phyloP scores from a whole-genome alignment of 1,284 basidiomycete genomes.

The Cryptococcus maquisensis region DNA sequence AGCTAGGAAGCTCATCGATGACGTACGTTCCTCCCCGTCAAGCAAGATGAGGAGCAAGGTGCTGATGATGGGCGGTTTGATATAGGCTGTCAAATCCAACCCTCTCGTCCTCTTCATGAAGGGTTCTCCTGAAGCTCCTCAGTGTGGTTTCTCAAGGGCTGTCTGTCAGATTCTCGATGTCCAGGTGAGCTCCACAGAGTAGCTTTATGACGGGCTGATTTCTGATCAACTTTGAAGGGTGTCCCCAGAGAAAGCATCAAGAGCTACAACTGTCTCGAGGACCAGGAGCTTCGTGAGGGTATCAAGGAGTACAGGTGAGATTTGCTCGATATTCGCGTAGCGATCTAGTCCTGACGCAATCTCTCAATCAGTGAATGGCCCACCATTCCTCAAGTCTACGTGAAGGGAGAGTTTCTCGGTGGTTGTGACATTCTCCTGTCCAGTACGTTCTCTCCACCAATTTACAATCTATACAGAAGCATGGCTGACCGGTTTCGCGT shows the following conservation, averaged over 20 bases:
- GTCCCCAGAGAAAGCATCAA: constrained; percentile 74
- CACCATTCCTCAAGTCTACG: constrained; percentile 92
- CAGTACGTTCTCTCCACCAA: constrained; percentile 59
- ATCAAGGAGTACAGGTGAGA: constrained; percentile 96
- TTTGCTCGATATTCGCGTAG: neutral
- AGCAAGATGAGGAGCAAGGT: neutral
- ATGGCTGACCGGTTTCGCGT: neutral
- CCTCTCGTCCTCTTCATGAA: constrained; percentile 95
- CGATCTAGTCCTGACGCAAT: constrained; percentile 10
- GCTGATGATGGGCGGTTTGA: neutral
- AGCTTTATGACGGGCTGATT: neutral
- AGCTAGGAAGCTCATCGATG: constrained; percentile 52
- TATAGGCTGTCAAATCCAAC: constrained; percentile 60
- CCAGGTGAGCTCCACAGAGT: constrained; percentile 51
- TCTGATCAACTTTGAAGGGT: constrained; percentile 53
- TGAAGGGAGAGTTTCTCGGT: constrained; percentile 92
- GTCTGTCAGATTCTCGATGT: constrained; percentile 86
- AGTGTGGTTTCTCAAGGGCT: constrained; percentile 88
- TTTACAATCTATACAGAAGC: neutral
- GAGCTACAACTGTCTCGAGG: constrained; percentile 86
- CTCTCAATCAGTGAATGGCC: constrained; percentile 86
- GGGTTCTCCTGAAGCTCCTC: constrained; percentile 66
- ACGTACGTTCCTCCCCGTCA: constrained; percentile 30
- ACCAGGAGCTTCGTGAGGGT: constrained; percentile 62
- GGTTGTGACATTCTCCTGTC: constrained; percentile 92